Percentiles rank a stretch among this genome's conserved stretches.
Evolutionary conservation across 441 rosid species (phyloP).

Genomic region (Hura crepitans): DNA sequence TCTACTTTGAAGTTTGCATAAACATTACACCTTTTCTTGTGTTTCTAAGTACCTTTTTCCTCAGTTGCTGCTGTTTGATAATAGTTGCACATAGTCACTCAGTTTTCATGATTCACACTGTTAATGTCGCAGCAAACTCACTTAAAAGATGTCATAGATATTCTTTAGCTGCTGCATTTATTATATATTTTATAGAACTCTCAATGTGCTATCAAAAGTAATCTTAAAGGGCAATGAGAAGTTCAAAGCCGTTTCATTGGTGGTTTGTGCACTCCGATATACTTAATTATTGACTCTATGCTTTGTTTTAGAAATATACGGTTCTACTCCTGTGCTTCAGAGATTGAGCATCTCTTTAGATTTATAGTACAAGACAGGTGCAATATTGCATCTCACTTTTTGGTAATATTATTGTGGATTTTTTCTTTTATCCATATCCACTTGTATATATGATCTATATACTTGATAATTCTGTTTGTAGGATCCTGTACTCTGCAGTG

Average conservation of each 20-base stretch:
- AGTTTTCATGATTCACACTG: neutral
- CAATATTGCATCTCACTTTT: neutral
- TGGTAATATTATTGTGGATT: slow-evolving; percentile 1
- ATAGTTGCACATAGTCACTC: neutral
- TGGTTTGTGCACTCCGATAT: neutral
- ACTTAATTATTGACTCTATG: too few species aligned
- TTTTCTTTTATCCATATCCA: neutral
- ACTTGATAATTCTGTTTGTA: slow-evolving; percentile 27
- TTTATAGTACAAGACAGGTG: neutral
- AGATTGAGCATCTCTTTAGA: neutral
- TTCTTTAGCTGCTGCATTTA: neutral
- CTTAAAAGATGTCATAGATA: neutral
- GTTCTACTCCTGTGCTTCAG: neutral
- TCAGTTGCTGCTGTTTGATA: neutral
- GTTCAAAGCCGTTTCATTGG: neutral
- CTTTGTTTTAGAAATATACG: neutral
- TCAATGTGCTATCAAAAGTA: neutral
- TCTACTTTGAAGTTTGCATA: neutral
- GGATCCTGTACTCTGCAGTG: slow-evolving; percentile 95
- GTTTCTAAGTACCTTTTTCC: neutral
- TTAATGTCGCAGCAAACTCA: neutral
- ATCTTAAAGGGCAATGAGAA: neutral
- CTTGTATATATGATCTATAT: neutral
- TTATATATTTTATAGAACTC: neutral
- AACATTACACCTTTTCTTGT: neutral